These are phyloP conservation scores for Cerioporus squamosus DNA, from an alignment of 1,284 basidiomycete species.

Conservation along the genomic window DNA sequence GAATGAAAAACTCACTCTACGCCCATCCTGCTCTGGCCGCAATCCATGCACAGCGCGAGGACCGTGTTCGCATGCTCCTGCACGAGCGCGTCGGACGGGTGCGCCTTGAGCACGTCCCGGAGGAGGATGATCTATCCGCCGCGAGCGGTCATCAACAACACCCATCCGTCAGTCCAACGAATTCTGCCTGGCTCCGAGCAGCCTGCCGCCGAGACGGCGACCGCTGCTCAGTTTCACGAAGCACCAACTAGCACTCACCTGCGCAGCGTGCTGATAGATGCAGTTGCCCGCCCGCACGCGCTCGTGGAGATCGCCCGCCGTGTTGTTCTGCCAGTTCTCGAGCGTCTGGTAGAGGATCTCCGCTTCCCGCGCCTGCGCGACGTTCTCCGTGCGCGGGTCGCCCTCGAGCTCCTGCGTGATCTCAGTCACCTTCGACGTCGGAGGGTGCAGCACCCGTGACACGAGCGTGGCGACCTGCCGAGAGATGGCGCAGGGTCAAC, in stretches of 20 bases:
- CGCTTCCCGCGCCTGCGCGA: constrained; percentile 23
- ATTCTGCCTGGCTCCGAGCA: too few species aligned
- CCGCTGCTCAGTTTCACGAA: constrained; percentile 8
- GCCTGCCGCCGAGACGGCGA: background rate
- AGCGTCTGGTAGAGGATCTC: constrained; percentile 31
- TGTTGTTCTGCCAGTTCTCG: constrained; percentile 33
- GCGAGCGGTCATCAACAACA: constrained; percentile 3
- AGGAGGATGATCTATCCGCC: constrained; percentile 46
- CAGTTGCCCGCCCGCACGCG: constrained; percentile 36
- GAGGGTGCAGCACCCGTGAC: constrained; percentile 22
- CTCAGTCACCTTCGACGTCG: constrained; percentile 12
- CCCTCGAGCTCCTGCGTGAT: constrained; percentile 21
- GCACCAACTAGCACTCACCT: constrained; percentile 32
- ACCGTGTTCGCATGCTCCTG: constrained; percentile 38
- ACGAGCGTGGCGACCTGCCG: constrained; percentile 28
- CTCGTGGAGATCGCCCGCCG: constrained; percentile 26
- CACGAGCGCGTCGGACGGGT: constrained; percentile 41
- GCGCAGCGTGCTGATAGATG: constrained; percentile 38
- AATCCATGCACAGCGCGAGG: constrained; percentile 36
- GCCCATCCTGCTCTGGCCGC: constrained; percentile 36
- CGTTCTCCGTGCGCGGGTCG: constrained; percentile 2
- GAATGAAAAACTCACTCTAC: constrained; percentile 37
- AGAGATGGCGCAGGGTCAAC: background rate
- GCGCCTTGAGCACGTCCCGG: constrained; percentile 45
- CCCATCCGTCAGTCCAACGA: too few species aligned